These are phyloP conservation scores for Ceratocystis smalleyi DNA, from an alignment of 2,329 filamentous ascomycete genomes.

Conservation along the genomic window DNA sequence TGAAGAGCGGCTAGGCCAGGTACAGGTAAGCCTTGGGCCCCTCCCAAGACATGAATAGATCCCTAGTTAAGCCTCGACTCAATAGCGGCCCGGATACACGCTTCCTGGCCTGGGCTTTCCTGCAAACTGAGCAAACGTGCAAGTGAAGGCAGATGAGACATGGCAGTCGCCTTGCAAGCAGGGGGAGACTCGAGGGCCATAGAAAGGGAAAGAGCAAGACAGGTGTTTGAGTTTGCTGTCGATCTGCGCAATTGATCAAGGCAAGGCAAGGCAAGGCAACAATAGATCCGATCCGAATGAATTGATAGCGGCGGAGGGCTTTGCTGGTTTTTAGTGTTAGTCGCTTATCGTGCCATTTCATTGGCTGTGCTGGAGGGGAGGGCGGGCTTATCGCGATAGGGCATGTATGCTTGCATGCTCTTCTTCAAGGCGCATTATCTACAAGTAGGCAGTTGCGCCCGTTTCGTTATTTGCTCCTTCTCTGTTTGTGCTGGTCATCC, in stretches of 20 bases:
- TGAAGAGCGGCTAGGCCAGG: not conserved
- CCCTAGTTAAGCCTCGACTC: not conserved
- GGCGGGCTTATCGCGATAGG: not conserved
- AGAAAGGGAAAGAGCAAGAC: not conserved
- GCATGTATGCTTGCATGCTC: too few relatives aligned
- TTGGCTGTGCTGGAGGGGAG: too few relatives aligned
- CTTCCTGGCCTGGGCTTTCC: not conserved
- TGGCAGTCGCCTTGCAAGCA: not conserved
- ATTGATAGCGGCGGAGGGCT: not conserved
- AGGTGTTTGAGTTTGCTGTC: not conserved
- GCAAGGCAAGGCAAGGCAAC: not conserved
- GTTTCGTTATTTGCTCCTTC: not conserved
- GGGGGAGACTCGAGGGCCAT: not conserved
- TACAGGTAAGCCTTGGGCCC: not conserved
- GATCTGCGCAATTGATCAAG: not conserved
- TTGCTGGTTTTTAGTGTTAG: not conserved
- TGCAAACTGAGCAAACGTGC: not conserved
- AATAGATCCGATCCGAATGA: not conserved
- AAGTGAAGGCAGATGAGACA: slow-evolving; percentile 4
- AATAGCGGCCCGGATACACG: not conserved
- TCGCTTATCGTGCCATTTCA: not conserved
- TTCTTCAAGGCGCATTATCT: not conserved
- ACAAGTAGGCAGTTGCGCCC: not conserved
- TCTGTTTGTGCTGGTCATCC: not conserved
- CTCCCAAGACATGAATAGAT: not conserved